phyloP scores from a whole-genome alignment of 805 yeast species.

The Metschnikowia aberdeeniae region DNA sequence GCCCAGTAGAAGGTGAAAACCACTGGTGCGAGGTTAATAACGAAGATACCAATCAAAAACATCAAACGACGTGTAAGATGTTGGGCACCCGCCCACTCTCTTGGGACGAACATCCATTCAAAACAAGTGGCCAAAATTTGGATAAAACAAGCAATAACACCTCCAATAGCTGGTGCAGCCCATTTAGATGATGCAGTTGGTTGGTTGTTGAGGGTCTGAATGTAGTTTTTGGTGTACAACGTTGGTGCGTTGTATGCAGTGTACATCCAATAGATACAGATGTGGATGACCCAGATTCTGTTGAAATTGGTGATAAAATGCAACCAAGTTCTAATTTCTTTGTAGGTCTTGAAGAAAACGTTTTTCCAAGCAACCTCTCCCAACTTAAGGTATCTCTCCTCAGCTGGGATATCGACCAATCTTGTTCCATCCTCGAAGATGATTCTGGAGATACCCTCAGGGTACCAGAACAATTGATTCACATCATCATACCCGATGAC shows the following conservation, averaged over 20 bases:
- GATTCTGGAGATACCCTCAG: conserved; percentile 95
- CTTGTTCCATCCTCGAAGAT: conserved; percentile 89
- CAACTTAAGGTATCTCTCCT: conserved; percentile 82
- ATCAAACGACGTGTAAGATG: conserved; percentile 84
- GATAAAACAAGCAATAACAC: conserved; percentile 75
- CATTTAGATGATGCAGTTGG: conserved; percentile 90
- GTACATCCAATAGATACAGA: conserved; percentile 90
- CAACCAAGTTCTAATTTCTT: conserved; percentile 71
- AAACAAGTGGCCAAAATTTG: conserved; percentile 84
- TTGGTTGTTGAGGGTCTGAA: conserved; percentile 74
- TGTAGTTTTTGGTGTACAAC: conserved; percentile 80
- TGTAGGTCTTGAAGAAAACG: conserved; percentile 79
- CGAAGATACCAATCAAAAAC: conserved; percentile 64
- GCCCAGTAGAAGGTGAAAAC: conserved; percentile 82
- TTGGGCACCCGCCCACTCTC: conserved; percentile 99
- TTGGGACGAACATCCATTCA: conserved; percentile 96
- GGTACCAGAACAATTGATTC: conserved; percentile 98
- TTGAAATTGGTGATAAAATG: conserved; percentile 72
- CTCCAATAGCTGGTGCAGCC: conserved; percentile 93
- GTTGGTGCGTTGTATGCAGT: conserved; percentile 90
- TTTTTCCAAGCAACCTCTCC: conserved; percentile 92
- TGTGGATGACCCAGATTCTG: conserved; percentile 93
- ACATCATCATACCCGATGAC: conserved; percentile 95
- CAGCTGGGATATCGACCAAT: conserved; percentile 82
- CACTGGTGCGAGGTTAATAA: conserved; percentile 77